Conservation (phyloP, 2,329 filamentous ascomycete species). For the Colletotrichum neosansevieriae region DNA sequence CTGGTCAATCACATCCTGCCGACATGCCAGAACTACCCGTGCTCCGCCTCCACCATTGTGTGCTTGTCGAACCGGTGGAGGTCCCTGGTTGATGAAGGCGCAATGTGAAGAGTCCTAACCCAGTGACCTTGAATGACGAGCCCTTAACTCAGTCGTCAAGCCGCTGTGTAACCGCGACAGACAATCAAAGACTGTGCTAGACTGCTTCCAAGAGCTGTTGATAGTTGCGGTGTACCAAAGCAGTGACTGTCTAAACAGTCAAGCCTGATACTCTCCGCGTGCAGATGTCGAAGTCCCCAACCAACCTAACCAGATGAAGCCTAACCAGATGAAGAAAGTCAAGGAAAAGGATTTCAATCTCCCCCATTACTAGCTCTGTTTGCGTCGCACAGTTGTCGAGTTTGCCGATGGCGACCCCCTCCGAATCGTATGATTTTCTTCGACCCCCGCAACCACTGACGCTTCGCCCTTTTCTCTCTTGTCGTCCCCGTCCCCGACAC, state of each 20-base stretch:
- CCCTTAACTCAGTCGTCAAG: not conserved
- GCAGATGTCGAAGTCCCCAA: slow-evolving; percentile 25
- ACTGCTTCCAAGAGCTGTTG: slow-evolving; percentile 14
- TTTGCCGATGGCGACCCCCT: slow-evolving; percentile 4
- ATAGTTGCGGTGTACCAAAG: slow-evolving; percentile 6
- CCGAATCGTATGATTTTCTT: slow-evolving; percentile 2
- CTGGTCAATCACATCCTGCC: slow-evolving; percentile 4
- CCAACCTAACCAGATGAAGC: slow-evolving; percentile 29
- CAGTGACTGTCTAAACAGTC: not conserved
- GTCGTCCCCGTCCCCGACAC: slow-evolving; percentile 36
- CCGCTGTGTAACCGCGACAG: not conserved
- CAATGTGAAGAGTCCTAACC: slow-evolving; percentile 33
- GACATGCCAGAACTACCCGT: slow-evolving; percentile 29
- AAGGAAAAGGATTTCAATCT: slow-evolving; percentile 23
- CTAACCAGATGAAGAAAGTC: slow-evolving; percentile 17
- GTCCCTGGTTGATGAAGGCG: slow-evolving; percentile 28
- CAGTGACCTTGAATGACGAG: not conserved
- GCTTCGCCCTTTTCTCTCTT: slow-evolving; percentile 5
- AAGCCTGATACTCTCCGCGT: not conserved
- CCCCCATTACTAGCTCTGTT: slow-evolving; percentile 25
- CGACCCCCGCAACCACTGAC: not conserved
- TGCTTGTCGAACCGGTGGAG: slow-evolving; percentile 20
- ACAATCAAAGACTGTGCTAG: slow-evolving; percentile 12
- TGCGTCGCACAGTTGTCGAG: not conserved
- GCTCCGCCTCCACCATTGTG: slow-evolving; percentile 37